Evolutionary conservation across 108 stramenopile genomes (phyloP), one percentile per base, ranked within the genome.

Genomic region (Cyclostephanos tholiformis): DNA sequence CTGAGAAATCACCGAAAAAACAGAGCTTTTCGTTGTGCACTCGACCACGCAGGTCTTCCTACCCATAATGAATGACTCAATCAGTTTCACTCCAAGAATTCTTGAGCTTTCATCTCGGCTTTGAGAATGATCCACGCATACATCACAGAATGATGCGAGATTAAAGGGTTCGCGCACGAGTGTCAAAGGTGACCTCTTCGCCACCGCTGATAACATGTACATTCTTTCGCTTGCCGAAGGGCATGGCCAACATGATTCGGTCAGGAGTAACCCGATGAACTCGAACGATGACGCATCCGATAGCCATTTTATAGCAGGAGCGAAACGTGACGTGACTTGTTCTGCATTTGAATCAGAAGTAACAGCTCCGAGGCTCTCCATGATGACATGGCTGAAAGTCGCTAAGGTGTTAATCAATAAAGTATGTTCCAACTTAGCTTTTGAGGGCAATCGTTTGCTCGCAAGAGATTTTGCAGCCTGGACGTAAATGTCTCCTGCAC

Each of bases 91-190:
- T 41, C 80, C 80, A 20, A 44, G 50, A 22, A 67, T 43, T 62
- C 68, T 71, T 9, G 39, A 25, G 8, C 56, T 41, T 13, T 41
- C 43, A 62, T 60, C 55, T 51, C 53, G 44, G 36, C 10, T 30
- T 27, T 53, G 55, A 48, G 59, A 75, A 25, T 71, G 65, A 68
- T 12, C 22, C 35, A 65, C 53, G 36, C 80, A 82, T 41, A 75
- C 36, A 23, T 75, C 70, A 56, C 80, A 71, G 60, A 82, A 82
- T 11, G 74, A 63, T 5, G 81, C 81, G 41, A 82, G 81, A 59
- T 82, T 82, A 30, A 67, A 82, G 12, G 81, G 81, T 36, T 82
- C 81, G 59, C 66, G 58, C 51, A 62, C 64, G 13, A 82, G 58
- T 50, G 75, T 52, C 70, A 58, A 82, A 6, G 81, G 81, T 48